Percentiles rank a stretch among this genome's conserved stretches.
Conservation (phyloP, 306 rosid genomes). For the Cucurbita ficifolia region DNA sequence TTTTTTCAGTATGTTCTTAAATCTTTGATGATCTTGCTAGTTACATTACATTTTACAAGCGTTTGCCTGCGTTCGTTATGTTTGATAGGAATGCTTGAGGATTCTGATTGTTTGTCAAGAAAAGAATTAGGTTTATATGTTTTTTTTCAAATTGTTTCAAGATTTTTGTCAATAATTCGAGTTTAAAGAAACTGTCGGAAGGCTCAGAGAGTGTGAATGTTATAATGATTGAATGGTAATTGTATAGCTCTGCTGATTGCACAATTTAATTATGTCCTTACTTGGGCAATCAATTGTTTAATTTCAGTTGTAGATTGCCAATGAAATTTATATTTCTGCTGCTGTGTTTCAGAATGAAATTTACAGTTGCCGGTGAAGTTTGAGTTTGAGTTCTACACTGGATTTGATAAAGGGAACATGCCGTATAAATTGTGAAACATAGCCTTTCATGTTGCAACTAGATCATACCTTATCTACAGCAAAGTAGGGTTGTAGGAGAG, state of each 20-base stretch:
- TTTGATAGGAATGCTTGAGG: not conserved
- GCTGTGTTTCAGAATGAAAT: not conserved
- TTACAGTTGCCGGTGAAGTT: not conserved
- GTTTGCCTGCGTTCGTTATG: not conserved
- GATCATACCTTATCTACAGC: not conserved
- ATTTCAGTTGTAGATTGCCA: not conserved
- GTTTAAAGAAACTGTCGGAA: not conserved
- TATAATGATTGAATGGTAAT: not conserved
- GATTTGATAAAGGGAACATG: not conserved
- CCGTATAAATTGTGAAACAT: not conserved
- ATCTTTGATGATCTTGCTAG: not conserved
- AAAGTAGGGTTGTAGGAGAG: not conserved
- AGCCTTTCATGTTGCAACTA: not conserved
- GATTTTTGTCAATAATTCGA: not conserved
- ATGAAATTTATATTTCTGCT: not conserved
- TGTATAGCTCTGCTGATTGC: not conserved
- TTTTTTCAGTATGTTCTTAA: not conserved
- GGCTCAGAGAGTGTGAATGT: not conserved
- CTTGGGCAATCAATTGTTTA: not conserved
- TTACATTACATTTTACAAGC: not conserved
- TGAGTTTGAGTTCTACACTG: not conserved
- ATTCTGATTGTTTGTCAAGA: not conserved
- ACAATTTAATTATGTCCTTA: not conserved
- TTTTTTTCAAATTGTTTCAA: not conserved
- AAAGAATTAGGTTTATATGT: not conserved